phyloP scores from a whole-genome alignment of 495 filamentous ascomycete species.

The Aspergillus nanangensis region DNA sequence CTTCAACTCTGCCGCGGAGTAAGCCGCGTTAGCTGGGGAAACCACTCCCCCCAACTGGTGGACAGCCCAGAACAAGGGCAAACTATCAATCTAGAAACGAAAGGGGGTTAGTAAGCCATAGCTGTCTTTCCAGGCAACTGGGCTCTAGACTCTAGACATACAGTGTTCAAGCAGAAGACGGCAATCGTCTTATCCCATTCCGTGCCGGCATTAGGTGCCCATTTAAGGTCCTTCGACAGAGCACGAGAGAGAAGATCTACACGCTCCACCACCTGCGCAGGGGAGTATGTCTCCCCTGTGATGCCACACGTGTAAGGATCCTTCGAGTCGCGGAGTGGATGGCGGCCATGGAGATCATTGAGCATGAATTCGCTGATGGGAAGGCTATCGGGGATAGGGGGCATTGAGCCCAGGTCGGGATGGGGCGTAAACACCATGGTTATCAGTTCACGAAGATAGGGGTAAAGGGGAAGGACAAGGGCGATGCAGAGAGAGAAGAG shows the following conservation, averaged over 20 bases:
- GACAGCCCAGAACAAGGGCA: conserved; percentile 70
- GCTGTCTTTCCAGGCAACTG: neutral
- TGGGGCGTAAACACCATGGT: conserved; percentile 79
- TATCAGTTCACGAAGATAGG: neutral
- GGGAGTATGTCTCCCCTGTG: conserved; percentile 66
- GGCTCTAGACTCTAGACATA: conserved; percentile 28
- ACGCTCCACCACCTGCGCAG: conserved; percentile 59
- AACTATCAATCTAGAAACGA: conserved; percentile 64
- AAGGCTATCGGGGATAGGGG: conserved; percentile 69
- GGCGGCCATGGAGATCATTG: conserved; percentile 66
- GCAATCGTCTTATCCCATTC: conserved; percentile 85
- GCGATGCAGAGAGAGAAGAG: neutral
- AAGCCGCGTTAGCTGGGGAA: conserved; percentile 80
- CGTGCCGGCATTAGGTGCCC: conserved; percentile 66
- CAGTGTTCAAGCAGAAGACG: conserved; percentile 77
- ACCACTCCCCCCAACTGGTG: conserved; percentile 73
- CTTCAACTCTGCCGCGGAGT: conserved; percentile 68
- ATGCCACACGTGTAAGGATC: conserved; percentile 82
- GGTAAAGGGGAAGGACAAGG: neutral
- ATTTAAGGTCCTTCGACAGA: conserved; percentile 68
- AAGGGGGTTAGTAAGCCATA: neutral
- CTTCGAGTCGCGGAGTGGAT: conserved; percentile 56
- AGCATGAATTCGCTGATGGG: conserved; percentile 78
- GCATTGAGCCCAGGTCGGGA: conserved; percentile 62
- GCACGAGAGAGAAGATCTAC: conserved; percentile 67